These are phyloP conservation scores for Torrubiella hemipterigena DNA, from an alignment of 2,329 filamentous ascomycete species.

Conservation along the genomic window DNA sequence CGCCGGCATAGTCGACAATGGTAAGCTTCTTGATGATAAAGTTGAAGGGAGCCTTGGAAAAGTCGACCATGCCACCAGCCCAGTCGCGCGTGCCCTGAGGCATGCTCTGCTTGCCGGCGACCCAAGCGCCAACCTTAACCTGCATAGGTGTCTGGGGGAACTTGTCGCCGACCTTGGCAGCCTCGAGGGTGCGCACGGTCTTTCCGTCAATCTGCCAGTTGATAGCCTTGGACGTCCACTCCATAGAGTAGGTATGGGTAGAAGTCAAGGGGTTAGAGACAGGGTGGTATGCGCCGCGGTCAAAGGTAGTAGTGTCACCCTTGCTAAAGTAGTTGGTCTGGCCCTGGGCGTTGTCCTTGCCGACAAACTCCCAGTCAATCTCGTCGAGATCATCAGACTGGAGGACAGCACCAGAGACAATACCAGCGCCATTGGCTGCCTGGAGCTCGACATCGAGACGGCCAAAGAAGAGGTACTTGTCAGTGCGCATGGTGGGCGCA, in stretches of 20 bases:
- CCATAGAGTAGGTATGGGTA: conserved; percentile 53
- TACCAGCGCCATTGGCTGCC: conserved; percentile 58
- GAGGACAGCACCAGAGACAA: conserved; percentile 66
- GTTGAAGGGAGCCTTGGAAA: conserved; percentile 27
- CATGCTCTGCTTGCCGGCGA: conserved; percentile 30
- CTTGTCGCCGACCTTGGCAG: conserved; percentile 25
- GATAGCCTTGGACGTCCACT: conserved; percentile 50
- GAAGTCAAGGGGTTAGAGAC: conserved; percentile 27
- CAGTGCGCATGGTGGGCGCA: conserved; percentile 51
- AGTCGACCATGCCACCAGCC: conserved; percentile 45
- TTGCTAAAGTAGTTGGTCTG: conserved; percentile 76
- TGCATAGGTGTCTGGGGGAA: conserved; percentile 63
- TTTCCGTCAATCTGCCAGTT: conserved; percentile 47
- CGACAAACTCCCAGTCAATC: conserved; percentile 34
- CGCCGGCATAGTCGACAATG: conserved; percentile 30
- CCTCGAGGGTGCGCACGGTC: conserved; percentile 7
- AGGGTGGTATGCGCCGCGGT: conserved; percentile 36
- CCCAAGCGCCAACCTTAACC: conserved; percentile 49
- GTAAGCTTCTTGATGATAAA: conserved; percentile 32
- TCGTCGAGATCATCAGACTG: conserved; percentile 71
- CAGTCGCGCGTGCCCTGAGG: conserved; percentile 51
- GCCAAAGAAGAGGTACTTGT: conserved; percentile 80
- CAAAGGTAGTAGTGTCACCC: conserved; percentile 42
- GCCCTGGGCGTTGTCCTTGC: conserved; percentile 36
- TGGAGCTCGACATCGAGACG: conserved; percentile 58